Conservation (phyloP, 2,329 filamentous ascomycete species). For the Colletotrichum cordylinicola region DNA sequence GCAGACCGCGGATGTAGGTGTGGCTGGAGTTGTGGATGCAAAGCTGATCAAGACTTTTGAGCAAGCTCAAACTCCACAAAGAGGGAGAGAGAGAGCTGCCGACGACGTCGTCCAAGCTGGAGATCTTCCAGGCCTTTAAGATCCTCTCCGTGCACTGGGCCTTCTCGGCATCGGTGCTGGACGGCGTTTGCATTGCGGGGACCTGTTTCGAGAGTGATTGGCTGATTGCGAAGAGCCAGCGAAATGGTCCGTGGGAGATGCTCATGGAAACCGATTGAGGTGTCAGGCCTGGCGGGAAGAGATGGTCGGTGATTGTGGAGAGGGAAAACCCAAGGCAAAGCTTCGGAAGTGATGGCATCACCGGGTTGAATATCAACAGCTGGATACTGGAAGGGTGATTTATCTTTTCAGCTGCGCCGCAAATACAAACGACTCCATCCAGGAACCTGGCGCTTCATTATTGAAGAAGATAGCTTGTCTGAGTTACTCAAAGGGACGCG, state of each 20-base stretch:
- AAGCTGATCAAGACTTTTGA: not conserved
- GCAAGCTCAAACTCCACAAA: not conserved
- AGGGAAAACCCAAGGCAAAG: not conserved
- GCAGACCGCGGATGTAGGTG: not conserved
- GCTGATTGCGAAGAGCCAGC: not conserved
- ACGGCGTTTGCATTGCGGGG: not conserved
- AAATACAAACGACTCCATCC: not conserved
- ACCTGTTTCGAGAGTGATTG: not conserved
- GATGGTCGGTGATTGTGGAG: not conserved
- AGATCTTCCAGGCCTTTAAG: not conserved
- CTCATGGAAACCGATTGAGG: not conserved
- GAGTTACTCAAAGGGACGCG: not conserved
- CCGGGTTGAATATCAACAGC: not conserved
- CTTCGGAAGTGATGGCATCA: not conserved
- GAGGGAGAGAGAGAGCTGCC: not conserved
- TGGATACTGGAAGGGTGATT: not conserved
- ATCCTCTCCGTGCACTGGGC: not conserved
- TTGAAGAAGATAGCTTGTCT: not conserved
- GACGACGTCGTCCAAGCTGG: not conserved
- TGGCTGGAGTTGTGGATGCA: not conserved
- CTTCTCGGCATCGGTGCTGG: not conserved
- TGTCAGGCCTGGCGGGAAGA: not conserved
- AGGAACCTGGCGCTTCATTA: not conserved
- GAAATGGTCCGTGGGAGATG: not conserved
- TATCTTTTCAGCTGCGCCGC: not conserved